Evolutionary conservation across 2,329 filamentous ascomycete species (phyloP).

Genomic region (Amauroascus verrucosus): DNA sequence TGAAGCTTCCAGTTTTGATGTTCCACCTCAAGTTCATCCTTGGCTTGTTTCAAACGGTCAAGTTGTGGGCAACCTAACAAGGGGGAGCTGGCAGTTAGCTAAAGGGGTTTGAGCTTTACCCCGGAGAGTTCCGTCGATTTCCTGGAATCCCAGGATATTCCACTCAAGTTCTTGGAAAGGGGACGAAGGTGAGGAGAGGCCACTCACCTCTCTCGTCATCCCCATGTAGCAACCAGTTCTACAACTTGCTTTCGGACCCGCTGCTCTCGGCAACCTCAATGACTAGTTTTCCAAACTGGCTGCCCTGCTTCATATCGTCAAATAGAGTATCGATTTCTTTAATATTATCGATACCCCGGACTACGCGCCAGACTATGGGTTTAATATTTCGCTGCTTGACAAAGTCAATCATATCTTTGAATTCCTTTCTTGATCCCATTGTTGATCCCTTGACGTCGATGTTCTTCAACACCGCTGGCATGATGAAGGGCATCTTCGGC

Average conservation of each 20-base stretch:
- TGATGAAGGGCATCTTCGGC: constrained; percentile 77
- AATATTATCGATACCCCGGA: constrained; percentile 63
- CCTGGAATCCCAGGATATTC: background rate
- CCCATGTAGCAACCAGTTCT: background rate
- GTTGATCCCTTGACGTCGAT: constrained; percentile 77
- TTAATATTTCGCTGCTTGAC: constrained; percentile 61
- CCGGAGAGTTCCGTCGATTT: background rate
- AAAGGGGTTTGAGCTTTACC: background rate
- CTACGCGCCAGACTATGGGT: constrained; percentile 65
- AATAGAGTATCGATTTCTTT: constrained; percentile 74
- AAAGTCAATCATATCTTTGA: constrained; percentile 80
- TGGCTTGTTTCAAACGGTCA: background rate
- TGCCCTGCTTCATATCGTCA: constrained; percentile 74
- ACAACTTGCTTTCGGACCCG: constrained; percentile 16
- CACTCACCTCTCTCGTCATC: too few species aligned
- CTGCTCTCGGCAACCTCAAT: constrained; percentile 35
- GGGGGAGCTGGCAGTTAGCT: background rate
- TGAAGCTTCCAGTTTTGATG: background rate
- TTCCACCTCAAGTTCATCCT: too few species aligned
- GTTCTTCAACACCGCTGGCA: constrained; percentile 76
- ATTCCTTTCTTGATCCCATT: constrained; percentile 86
- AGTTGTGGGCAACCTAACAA: background rate
- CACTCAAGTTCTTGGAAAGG: background rate
- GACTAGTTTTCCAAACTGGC: constrained; percentile 88
- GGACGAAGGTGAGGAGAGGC: background rate